These are phyloP conservation scores for Salix purpurea DNA, from an alignment of 345 rosid genomes.

Conservation along the genomic window DNA sequence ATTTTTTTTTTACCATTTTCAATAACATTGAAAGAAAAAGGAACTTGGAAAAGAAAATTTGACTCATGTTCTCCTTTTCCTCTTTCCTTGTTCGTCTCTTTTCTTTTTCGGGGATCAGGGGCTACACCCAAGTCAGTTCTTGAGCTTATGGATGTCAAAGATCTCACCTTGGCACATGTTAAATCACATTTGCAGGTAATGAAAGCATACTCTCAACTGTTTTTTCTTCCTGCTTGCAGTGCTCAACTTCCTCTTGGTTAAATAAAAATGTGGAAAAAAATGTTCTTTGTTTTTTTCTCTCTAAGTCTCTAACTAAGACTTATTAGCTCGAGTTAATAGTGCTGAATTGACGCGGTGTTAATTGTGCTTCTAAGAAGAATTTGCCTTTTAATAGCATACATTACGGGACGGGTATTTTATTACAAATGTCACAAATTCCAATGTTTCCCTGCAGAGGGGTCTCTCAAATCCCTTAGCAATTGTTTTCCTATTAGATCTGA, in stretches of 20 bases:
- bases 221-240: background rate
- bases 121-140: constrained; percentile 98
- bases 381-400: constrained; percentile 27
- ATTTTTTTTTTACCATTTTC: background rate
- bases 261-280: background rate
- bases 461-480: constrained; percentile 37
- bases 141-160: constrained; percentile 98
- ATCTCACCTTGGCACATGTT: constrained; percentile 98
- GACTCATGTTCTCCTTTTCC: constrained; percentile 9
- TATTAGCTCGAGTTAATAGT: background rate
- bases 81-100: background rate
- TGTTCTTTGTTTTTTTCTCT: background rate
- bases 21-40: background rate
- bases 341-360: constrained; percentile 5
- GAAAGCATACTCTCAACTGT: background rate
- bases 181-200: constrained; percentile 94
- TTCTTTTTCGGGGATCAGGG: constrained; percentile 39
- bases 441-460: constrained; percentile 47
- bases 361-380: constrained; percentile 10
- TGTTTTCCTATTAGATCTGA: constrained; percentile 69
- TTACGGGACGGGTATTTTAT: constrained; percentile 25
- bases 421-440: constrained; percentile 40
- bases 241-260: background rate
- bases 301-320: too few species aligned
- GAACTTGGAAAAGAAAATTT: constrained; percentile 9